These are phyloP conservation scores for Earliella scabrosa DNA, from an alignment of 1,284 basidiomycete species.

Conservation along the genomic window DNA sequence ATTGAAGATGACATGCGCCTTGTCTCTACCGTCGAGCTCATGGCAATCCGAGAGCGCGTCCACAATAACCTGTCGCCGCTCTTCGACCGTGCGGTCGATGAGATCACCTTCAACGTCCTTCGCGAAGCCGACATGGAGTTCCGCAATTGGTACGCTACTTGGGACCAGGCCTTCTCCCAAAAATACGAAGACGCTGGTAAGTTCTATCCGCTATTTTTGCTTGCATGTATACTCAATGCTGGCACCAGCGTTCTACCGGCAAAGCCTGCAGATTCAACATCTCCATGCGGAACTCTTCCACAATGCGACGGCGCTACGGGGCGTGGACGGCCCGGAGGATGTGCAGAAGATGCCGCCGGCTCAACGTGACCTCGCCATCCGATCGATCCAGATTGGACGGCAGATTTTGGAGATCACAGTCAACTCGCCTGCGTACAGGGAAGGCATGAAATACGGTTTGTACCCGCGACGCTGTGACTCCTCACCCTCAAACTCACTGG, in stretches of 20 bases:
- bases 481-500: conserved; percentile 10
- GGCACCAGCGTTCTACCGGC: conserved; percentile 76
- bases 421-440: conserved; percentile 80
- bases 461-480: conserved; percentile 6
- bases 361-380: conserved; percentile 71
- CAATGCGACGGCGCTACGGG: conserved; percentile 76
- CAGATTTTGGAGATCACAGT: conserved; percentile 76
- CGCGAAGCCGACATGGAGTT: conserved; percentile 71
- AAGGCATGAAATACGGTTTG: conserved; percentile 87
- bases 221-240: conserved; percentile 11
- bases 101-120: conserved; percentile 67
- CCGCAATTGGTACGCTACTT: conserved; percentile 71
- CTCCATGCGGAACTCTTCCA: conserved; percentile 82
- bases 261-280: conserved; percentile 82
- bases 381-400: conserved; percentile 72
- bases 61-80: conserved; percentile 69
- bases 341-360: conserved; percentile 73
- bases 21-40: conserved; percentile 89
- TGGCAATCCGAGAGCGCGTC: conserved; percentile 79
- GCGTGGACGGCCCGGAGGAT: conserved; percentile 78
- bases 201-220: conserved; percentile 24
- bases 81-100: conserved; percentile 68
- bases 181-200: conserved; percentile 81
- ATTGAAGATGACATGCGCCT: conserved; percentile 93
- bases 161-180: conserved; percentile 80